These are phyloP conservation scores for Phytophthora aleatoria DNA, from an alignment of 352 stramenopile species.

Conservation along the genomic window DNA sequence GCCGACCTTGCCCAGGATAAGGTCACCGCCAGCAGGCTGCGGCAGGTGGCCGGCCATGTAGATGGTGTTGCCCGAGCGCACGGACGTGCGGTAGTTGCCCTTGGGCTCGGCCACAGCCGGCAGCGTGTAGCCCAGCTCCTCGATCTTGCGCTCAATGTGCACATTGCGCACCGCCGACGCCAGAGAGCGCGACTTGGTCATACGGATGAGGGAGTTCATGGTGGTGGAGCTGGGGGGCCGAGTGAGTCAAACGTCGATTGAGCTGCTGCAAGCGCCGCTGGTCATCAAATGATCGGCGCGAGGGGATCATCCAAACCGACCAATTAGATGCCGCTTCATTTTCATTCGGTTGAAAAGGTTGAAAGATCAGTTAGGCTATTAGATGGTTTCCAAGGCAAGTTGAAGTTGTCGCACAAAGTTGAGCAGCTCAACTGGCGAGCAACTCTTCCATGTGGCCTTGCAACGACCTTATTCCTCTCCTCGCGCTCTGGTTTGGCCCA, in stretches of 20 bases:
- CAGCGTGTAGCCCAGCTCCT: slow-evolving; percentile 86
- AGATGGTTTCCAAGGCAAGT: no score
- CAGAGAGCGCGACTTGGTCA: slow-evolving; percentile 31
- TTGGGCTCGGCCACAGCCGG: slow-evolving; percentile 85
- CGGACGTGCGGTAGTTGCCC: slow-evolving; percentile 89
- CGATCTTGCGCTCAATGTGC: slow-evolving; percentile 83
- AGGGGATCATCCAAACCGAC: slow-evolving; percentile 22
- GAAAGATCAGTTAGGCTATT: no score
- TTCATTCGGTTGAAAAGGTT: no score
- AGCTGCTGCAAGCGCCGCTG: slow-evolving; percentile 11
- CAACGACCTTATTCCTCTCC: slow-evolving; percentile 1
- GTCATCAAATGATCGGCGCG: slow-evolving; percentile 10
- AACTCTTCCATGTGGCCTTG: no score
- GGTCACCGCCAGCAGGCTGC: slow-evolving; percentile 64
- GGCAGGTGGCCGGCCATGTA: slow-evolving; percentile 87
- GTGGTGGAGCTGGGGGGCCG: background rate
- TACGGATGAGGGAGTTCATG: slow-evolving; percentile 41
- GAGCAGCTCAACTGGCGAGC: no score
- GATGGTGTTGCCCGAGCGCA: slow-evolving; percentile 85
- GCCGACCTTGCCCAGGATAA: slow-evolving; percentile 91
- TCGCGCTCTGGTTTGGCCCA: slow-evolving; percentile 5
- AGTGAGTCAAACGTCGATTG: slow-evolving; percentile 23
- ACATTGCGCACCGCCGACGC: slow-evolving; percentile 54
- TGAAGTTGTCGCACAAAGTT: no score
- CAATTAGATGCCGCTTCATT: slow-evolving; percentile 6